These are phyloP conservation scores for Pseudogymnoascus sp. DNA, from an alignment of 2,329 filamentous ascomycete genomes.

Conservation along the genomic window DNA sequence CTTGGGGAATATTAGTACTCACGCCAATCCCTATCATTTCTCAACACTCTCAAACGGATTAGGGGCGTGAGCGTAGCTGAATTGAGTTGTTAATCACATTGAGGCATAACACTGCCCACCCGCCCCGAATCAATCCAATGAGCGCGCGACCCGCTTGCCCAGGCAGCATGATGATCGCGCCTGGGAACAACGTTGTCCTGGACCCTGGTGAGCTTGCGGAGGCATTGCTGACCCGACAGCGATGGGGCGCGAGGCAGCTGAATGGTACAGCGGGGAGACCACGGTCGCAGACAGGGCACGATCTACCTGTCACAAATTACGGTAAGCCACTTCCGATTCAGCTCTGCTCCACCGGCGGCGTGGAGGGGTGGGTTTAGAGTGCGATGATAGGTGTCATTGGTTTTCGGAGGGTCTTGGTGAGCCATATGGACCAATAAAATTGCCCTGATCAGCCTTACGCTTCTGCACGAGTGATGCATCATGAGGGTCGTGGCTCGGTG, in stretches of 20 bases:
- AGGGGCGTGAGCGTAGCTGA: not conserved
- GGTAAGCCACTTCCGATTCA: not conserved
- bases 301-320: not conserved
- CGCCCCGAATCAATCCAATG: not conserved
- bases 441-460: not conserved
- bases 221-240: not conserved
- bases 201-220: not conserved
- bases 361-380: not conserved
- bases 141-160: not conserved
- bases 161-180: not conserved
- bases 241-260: not conserved
- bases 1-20: slow-evolving; percentile 3
- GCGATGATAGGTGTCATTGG: not conserved
- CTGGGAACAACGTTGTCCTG: not conserved
- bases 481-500: not conserved
- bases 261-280: not conserved
- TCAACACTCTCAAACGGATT: not conserved
- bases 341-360: not conserved
- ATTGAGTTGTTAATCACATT: not conserved
- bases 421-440: not conserved
- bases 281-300: not conserved
- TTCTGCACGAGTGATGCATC: not conserved
- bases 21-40: not conserved
- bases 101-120: not conserved
- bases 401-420: not conserved